phyloP scores from a whole-genome alignment of 805 yeast species.

The Grigorovia humatica region DNA sequence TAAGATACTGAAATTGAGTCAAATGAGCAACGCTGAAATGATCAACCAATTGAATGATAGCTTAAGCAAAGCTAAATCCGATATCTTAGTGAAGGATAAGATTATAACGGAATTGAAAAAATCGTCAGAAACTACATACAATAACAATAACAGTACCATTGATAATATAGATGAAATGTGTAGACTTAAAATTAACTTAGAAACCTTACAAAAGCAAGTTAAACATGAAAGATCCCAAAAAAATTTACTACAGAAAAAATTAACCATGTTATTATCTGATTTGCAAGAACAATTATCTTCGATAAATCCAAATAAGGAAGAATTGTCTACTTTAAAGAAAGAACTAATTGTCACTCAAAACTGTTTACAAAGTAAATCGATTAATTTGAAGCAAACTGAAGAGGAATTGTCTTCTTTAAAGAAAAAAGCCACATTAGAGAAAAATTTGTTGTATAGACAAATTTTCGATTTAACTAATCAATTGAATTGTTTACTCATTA shows the following conservation, averaged over 20 bases:
- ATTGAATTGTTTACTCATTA: slow-evolving; percentile 59
- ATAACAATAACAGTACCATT: background rate
- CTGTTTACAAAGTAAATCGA: slow-evolving; percentile 38
- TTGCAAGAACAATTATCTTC: slow-evolving; percentile 70
- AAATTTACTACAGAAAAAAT: slow-evolving; percentile 53
- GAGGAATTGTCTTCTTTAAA: slow-evolving; percentile 22
- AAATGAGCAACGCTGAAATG: background rate
- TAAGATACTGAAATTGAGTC: background rate
- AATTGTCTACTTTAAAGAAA: slow-evolving; percentile 43
- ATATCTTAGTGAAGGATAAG: slow-evolving; percentile 19
- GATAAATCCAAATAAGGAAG: slow-evolving; percentile 52
- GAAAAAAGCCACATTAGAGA: slow-evolving; percentile 30
- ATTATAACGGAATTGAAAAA: slow-evolving; percentile 35
- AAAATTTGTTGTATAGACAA: slow-evolving; percentile 15
- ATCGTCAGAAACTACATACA: background rate
- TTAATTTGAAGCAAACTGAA: slow-evolving; percentile 8
- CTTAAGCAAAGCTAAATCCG: background rate
- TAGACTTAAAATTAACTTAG: slow-evolving; percentile 43
- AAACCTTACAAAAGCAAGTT: slow-evolving; percentile 52
- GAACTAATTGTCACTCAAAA: slow-evolving; percentile 45
- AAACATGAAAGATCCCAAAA: slow-evolving; percentile 59
- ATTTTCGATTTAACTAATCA: slow-evolving; percentile 70
- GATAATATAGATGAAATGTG: slow-evolving; percentile 17
- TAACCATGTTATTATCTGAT: slow-evolving; percentile 61
- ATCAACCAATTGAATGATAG: background rate